Percentiles rank a stretch among this genome's conserved stretches.
These are phyloP conservation scores for Craterostigma plantagineum DNA, from an alignment of 257 asterid genomes.

Conservation along the genomic window DNA sequence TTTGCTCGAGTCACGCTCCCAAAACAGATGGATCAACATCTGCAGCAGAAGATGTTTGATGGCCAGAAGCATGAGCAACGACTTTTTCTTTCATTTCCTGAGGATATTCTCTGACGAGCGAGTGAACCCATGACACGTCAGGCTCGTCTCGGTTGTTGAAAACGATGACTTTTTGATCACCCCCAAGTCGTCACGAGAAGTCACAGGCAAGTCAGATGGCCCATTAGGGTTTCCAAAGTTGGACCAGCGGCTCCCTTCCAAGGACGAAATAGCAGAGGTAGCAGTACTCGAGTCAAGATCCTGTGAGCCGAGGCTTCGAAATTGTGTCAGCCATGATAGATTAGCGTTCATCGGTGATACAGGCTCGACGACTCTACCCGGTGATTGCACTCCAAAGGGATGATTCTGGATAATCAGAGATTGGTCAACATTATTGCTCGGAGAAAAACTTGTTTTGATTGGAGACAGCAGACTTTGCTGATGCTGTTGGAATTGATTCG, in stretches of 20 bases:
- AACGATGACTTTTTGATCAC: constrained; percentile 4
- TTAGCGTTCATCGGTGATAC: constrained; percentile 26
- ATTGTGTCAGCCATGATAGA: constrained; percentile 32
- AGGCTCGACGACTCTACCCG: constrained; percentile 53
- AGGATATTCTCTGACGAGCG: constrained; percentile 89
- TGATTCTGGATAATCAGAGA: constrained; percentile 48
- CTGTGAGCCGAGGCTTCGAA: constrained; percentile 46
- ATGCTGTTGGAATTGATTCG: constrained; percentile 18
- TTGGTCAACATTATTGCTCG: constrained; percentile 43
- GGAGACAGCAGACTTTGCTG: constrained; percentile 51
- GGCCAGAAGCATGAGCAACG: constrained; percentile 28
- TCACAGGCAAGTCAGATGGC: constrained; percentile 60
- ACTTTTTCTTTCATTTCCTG: constrained; percentile 66
- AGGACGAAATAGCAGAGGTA: constrained; percentile 34
- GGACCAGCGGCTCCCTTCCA: constrained; percentile 34
- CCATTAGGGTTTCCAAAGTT: constrained; percentile 61
- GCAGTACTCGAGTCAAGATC: constrained; percentile 34
- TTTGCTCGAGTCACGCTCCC: constrained; percentile 93
- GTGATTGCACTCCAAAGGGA: constrained; percentile 15
- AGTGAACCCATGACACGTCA: constrained; percentile 88
- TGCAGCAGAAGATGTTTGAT: constrained; percentile 33
- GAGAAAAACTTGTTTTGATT: constrained; percentile 50
- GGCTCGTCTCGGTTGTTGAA: constrained; percentile 55
- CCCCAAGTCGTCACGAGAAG: constrained; percentile 29
- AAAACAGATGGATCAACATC: constrained; percentile 56